These are phyloP conservation scores for Bryoglossum gracile DNA, from an alignment of 495 filamentous ascomycete genomes.

Conservation along the genomic window DNA sequence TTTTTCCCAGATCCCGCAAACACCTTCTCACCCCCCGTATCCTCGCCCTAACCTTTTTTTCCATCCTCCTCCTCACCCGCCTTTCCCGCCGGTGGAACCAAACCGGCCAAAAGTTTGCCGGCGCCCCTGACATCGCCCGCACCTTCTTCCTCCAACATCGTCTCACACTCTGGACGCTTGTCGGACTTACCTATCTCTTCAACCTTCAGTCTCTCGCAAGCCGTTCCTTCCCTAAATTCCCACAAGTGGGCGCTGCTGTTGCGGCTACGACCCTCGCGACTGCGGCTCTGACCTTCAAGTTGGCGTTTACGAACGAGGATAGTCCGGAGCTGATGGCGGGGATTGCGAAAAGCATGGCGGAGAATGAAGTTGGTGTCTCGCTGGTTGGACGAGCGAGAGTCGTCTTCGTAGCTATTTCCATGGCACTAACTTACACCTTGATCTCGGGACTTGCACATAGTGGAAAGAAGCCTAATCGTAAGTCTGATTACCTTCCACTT, in stretches of 20 bases:
- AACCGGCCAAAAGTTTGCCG: constrained; percentile 90
- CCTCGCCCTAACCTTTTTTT: constrained; percentile 4
- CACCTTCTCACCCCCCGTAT: neutral
- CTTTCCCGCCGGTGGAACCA: constrained; percentile 82
- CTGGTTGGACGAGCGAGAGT: constrained; percentile 45
- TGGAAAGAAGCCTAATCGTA: constrained; percentile 25
- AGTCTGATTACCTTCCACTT: neutral
- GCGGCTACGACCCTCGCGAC: constrained; percentile 34
- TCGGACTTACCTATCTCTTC: constrained; percentile 59
- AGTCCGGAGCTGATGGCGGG: constrained; percentile 71
- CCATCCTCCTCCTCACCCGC: constrained; percentile 46
- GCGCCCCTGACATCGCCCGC: constrained; percentile 75
- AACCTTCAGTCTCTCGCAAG: constrained; percentile 18
- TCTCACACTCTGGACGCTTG: constrained; percentile 63
- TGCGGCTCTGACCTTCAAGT: constrained; percentile 72
- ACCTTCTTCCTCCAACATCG: constrained; percentile 55
- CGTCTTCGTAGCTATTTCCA: constrained; percentile 46
- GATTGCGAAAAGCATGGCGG: constrained; percentile 36
- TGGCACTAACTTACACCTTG: constrained; percentile 33
- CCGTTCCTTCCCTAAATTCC: constrained; percentile 17
- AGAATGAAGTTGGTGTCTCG: constrained; percentile 35
- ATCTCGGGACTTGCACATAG: constrained; percentile 16
- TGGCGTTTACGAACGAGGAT: constrained; percentile 74
- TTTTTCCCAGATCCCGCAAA: constrained; percentile 11
- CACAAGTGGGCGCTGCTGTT: constrained; percentile 9